These are phyloP conservation scores for Microascus cirrosus DNA, from an alignment of 2,329 filamentous ascomycete genomes.

Conservation along the genomic window DNA sequence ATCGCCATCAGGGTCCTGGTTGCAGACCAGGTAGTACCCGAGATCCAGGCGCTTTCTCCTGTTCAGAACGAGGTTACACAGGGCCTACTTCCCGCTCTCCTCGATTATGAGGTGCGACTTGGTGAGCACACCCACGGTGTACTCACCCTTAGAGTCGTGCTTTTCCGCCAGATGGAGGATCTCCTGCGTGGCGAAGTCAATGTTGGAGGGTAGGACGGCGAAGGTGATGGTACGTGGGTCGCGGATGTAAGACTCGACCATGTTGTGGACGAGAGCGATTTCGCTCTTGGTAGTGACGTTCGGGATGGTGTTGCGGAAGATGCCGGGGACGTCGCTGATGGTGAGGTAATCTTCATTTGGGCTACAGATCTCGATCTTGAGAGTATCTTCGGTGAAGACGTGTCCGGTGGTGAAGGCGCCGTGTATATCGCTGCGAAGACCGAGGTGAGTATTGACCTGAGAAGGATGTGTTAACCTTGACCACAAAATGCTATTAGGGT, in stretches of 20 bases:
- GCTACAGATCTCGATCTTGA: constrained; percentile 11
- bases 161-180: constrained; percentile 27
- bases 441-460: constrained; percentile 31
- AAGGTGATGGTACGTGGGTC: constrained; percentile 36
- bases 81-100: constrained; percentile 7
- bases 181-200: constrained; percentile 31
- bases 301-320: constrained; percentile 8
- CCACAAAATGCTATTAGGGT: no score
- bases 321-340: constrained; percentile 11
- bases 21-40: constrained; percentile 13
- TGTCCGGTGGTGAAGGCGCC: constrained; percentile 4
- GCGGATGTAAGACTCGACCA: constrained; percentile 25
- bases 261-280: constrained; percentile 5
- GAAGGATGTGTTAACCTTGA: neutral
- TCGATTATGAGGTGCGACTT: constrained; percentile 29
- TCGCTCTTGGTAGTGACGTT: constrained; percentile 8
- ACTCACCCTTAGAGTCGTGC: constrained; percentile 19
- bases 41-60: constrained; percentile 10
- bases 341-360: constrained; percentile 11
- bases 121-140: constrained; percentile 32
- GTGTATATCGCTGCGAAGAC: constrained; percentile 18
- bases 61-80: constrained; percentile 9
- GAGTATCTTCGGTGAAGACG: constrained; percentile 13
- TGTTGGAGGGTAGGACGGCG: constrained; percentile 27
- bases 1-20: constrained; percentile 13